Percentiles rank a stretch among this genome's conserved stretches.
phyloP scores from a whole-genome alignment of 768 basidiomycete species.

The Mycena capillaripes region DNA sequence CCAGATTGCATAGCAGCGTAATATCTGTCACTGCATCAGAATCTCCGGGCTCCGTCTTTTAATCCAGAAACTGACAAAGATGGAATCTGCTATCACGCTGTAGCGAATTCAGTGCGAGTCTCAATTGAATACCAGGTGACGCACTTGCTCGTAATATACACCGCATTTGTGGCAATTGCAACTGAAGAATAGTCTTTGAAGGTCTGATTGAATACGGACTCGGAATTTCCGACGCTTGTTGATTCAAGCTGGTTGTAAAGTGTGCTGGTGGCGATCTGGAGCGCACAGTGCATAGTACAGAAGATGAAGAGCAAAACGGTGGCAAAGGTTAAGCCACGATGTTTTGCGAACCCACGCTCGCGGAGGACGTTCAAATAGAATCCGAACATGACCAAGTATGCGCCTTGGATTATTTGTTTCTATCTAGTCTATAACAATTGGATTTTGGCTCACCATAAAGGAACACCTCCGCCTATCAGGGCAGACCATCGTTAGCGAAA shows the following conservation, averaged over 20 bases:
- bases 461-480: constrained; percentile 16
- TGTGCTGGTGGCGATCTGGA: constrained; percentile 10
- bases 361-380: too few relatives aligned
- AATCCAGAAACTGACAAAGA: constrained; percentile 10
- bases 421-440: not conserved
- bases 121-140: constrained; percentile 6
- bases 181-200: constrained; percentile 3
- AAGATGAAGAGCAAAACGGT: not conserved
- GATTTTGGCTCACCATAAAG: constrained; percentile 16
- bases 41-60: not conserved
- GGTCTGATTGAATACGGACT: not conserved
- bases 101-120: constrained; percentile 1
- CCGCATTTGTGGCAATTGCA: not conserved
- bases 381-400: too few relatives aligned
- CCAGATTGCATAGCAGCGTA: too few relatives aligned
- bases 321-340: constrained; percentile 3
- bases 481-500: not conserved
- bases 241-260: constrained; percentile 10
- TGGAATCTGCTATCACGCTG: constrained; percentile 10
- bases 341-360: not conserved
- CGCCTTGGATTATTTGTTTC: constrained; percentile 8
- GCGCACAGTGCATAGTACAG: constrained; percentile 1
- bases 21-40: constrained; percentile 8
- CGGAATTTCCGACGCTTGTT: constrained; percentile 7
- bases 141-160: too few relatives aligned